Base-by-base conservation (phyloP, 1,139 yeast genomes). In the Candida sojae region DNA sequence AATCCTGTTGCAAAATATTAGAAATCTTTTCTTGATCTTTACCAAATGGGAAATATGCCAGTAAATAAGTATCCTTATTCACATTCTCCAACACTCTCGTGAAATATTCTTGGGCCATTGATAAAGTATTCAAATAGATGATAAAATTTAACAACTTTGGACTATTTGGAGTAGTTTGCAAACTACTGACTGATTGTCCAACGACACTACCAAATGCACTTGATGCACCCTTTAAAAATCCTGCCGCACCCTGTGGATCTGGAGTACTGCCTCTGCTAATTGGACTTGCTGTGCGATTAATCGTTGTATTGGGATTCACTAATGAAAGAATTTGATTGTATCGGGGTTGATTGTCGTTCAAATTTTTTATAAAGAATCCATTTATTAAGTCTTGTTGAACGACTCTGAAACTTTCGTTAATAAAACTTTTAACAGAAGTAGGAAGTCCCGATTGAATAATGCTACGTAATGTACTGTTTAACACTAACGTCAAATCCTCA, bases 401-500 rank as follows among this genome's bases (percentile, higher is more conserved):
- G 3, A 72, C 66, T 36, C 60, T 59, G 43, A 61, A 62, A 39
- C 69, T 57, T 46, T 62, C 67, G 9, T 54, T 70, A 6, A 84
- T 61, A 58, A 84, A 78, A 25, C 70, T 72, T 55, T 79, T 82
- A 23, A 84, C 79, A 0, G 84, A 71, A 1, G 73, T 54, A 2
- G 81, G 67, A 47, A 84, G 82, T 1, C 90, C 88, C 0, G 91
- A 77, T 44, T 83, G 82, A 17, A 86, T 63, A 0, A 82, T 72
- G 52, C 83, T 86, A 37, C 80, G 66, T 31, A 88, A 63, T 6
- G 87, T 73, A n/a, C 82, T 80, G 55, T 88, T 87, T 42, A 91
- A 68, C 17, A 91, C 82, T 57, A 90, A 73, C 33, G 91, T 80
- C 41, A 89, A 71, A 62, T 93, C 99, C 61, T 93, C 99, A 37